A percentile compares a stretch with the other conserved stretches of the same genome.
phyloP scores from a whole-genome alignment of 306 rosid genomes.

The Quercus mongolica region DNA sequence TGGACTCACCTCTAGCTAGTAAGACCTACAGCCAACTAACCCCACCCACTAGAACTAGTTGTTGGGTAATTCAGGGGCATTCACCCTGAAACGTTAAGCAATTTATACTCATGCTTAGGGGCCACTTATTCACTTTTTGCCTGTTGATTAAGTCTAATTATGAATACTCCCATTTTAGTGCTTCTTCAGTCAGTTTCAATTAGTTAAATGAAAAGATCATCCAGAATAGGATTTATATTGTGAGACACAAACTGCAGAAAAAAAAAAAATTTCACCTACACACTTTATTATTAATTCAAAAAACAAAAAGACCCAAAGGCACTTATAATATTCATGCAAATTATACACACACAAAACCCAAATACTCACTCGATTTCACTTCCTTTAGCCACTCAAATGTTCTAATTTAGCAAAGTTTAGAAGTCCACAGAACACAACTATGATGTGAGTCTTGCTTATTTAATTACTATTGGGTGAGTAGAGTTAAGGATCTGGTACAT shows the following conservation, averaged over 20 bases:
- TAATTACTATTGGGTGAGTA: too few relatives aligned
- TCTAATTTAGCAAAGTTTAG: neutral
- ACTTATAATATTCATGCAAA: neutral
- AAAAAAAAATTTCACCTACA: too few relatives aligned
- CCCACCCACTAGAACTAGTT: too few relatives aligned
- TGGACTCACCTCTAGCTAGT: too few relatives aligned
- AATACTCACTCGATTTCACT: neutral
- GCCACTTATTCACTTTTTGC: too few relatives aligned
- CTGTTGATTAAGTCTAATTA: slow-evolving; percentile 2
- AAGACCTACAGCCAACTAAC: too few relatives aligned
- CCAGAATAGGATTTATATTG: neutral
- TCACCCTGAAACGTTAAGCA: too few relatives aligned
- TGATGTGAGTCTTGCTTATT: too few relatives aligned
- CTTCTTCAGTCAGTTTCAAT: neutral
- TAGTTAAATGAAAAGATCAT: neutral
- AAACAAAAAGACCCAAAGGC: neutral
- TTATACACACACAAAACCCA: neutral
- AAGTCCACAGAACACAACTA: neutral
- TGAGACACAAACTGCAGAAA: neutral
- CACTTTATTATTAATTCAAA: neutral
- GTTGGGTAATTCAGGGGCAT: too few relatives aligned
- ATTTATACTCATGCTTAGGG: too few relatives aligned
- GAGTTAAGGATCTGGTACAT: too few relatives aligned
- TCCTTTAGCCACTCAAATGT: neutral
- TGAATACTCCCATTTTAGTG: neutral